Percentiles rank a stretch among this genome's conserved stretches.
Evolutionary conservation across 208 protist genomes (phyloP).

Genomic region (Angomonas ambiguus): DNA sequence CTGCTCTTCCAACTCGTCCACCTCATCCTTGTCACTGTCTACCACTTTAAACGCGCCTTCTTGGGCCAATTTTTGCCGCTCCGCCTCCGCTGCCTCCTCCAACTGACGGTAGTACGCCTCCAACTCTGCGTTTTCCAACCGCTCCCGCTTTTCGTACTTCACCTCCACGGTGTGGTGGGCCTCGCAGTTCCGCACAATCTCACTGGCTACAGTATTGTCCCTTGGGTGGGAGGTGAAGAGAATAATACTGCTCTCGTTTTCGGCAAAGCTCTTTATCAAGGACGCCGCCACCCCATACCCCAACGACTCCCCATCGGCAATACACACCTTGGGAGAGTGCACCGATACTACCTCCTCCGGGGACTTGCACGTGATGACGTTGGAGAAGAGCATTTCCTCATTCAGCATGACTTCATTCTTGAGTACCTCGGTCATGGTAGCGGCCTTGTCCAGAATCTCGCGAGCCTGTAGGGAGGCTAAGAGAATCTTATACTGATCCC

Average conservation of each 20-base stretch:
- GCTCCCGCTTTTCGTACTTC: constrained; percentile 36
- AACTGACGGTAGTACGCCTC: constrained; percentile 67
- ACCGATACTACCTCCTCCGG: constrained; percentile 59
- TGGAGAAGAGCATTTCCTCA: constrained; percentile 65
- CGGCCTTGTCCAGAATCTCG: constrained; percentile 73
- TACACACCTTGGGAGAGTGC: constrained; percentile 58
- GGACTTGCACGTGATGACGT: constrained; percentile 71
- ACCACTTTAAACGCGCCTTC: constrained; percentile 38
- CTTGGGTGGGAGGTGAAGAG: not conserved
- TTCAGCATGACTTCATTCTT: constrained; percentile 69
- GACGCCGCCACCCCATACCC: constrained; percentile 74
- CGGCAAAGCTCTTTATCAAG: constrained; percentile 45
- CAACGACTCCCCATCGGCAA: constrained; percentile 72
- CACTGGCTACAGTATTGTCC: not conserved
- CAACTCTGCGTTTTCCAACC: constrained; percentile 73
- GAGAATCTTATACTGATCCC: constrained; percentile 78
- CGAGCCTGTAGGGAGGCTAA: constrained; percentile 66
- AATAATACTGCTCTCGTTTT: constrained; percentile 1
- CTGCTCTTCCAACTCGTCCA: constrained; percentile 21
- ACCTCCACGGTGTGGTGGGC: constrained; percentile 31
- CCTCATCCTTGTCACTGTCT: constrained; percentile 33
- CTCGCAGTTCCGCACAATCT: constrained; percentile 28
- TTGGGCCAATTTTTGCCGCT: constrained; percentile 29
- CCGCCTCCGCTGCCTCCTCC: constrained; percentile 36
- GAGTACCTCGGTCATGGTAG: constrained; percentile 81